A percentile compares a stretch with the other conserved stretches of the same genome.
Evolutionary conservation across 495 filamentous ascomycete genomes (phyloP).

Genomic region (Astrothelium subdiscretum): DNA sequence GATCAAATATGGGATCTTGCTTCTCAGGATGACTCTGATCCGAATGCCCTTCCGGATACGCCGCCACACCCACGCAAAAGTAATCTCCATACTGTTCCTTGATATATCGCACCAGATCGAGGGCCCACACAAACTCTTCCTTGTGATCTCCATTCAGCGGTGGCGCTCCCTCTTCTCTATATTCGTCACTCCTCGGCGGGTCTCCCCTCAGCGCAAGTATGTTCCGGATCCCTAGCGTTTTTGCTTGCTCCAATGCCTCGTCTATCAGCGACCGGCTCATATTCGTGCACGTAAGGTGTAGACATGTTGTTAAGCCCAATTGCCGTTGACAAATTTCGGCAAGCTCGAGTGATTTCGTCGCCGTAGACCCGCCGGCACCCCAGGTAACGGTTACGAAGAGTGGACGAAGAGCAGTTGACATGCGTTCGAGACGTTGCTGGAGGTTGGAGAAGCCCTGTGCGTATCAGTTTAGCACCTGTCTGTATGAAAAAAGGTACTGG

Average conservation of each 20-base stretch:
- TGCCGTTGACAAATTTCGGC: conserved; percentile 92
- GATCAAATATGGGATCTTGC: conserved; percentile 67
- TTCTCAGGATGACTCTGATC: conserved; percentile 70
- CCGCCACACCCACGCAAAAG: conserved; percentile 92
- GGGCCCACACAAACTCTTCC: conserved; percentile 68
- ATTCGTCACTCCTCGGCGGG: conserved; percentile 80
- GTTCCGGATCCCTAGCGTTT: conserved; percentile 85
- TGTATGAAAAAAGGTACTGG: conserved; percentile 5
- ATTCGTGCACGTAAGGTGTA: conserved; percentile 96
- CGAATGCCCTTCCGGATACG: conserved; percentile 93
- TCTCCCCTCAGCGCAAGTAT: conserved; percentile 93
- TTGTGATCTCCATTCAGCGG: conserved; percentile 24
- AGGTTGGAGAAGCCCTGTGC: conserved; percentile 76
- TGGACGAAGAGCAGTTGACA: conserved; percentile 80
- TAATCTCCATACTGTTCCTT: conserved; percentile 75
- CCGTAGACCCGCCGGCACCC: conserved; percentile 91
- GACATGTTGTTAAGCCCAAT: conserved; percentile 82
- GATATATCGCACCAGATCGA: conserved; percentile 87
- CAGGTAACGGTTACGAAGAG: conserved; percentile 96
- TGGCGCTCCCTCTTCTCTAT: conserved; percentile 35
- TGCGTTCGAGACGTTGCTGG: conserved; percentile 83
- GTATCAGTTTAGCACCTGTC: conserved; percentile 13
- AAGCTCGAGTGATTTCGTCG: conserved; percentile 78
- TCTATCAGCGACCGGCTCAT: conserved; percentile 84
- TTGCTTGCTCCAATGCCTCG: conserved; percentile 80